Evolutionary conservation across 768 basidiomycete species (phyloP).

Genomic region (Lactifluus pinguis): DNA sequence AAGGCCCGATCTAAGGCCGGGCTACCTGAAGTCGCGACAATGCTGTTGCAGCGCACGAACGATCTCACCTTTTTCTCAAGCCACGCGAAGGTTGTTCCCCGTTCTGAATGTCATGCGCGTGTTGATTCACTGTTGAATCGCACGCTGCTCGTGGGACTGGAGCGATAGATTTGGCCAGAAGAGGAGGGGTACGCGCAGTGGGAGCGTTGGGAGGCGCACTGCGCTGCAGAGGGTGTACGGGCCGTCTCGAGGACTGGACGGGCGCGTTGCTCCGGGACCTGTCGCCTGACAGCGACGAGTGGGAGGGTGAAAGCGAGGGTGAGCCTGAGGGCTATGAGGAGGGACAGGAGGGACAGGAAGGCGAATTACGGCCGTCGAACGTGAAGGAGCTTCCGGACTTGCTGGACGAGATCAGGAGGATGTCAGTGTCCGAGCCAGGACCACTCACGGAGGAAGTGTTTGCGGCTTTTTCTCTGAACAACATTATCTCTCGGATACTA

Average conservation of each 20-base stretch:
- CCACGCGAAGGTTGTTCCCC: constrained; percentile 50
- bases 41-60: constrained; percentile 41
- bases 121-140: constrained; percentile 47
- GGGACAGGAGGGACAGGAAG: constrained; percentile 22
- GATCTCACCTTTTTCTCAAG: constrained; percentile 58
- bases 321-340: constrained; percentile 29
- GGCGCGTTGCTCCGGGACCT: constrained; percentile 48
- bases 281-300: constrained; percentile 26
- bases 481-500: too few relatives aligned
- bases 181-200: constrained; percentile 40
- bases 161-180: constrained; percentile 43
- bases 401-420: constrained; percentile 17
- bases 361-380: constrained; percentile 18
- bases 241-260: constrained; percentile 74
- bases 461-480: constrained; percentile 3
- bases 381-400: constrained; percentile 17
- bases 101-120: constrained; percentile 49
- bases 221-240: constrained; percentile 38
- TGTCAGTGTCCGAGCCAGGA: constrained; percentile 6
- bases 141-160: constrained; percentile 47
- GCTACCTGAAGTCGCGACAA: constrained; percentile 32
- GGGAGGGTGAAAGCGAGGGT: constrained; percentile 22
- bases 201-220: constrained; percentile 61
- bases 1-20: constrained; percentile 37
- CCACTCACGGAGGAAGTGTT: constrained; percentile 2